Base-by-base conservation (phyloP, 2,329 filamentous ascomycete genomes). In the Ceratocystis cubensis region DNA sequence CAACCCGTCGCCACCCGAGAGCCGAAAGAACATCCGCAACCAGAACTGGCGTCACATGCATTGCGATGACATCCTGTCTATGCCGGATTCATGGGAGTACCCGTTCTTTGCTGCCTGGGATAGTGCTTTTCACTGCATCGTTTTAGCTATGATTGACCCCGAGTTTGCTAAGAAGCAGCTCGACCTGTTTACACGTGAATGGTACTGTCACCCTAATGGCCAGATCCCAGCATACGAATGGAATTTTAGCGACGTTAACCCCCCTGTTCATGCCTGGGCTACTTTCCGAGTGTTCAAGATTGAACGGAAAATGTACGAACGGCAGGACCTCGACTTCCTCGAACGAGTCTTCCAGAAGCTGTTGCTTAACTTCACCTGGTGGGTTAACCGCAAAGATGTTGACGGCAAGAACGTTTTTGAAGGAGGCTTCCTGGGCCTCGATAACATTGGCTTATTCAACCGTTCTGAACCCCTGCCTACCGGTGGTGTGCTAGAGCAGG, bases 21-120 rank as follows among this genome's bases (percentile, higher is more conserved):
- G 83, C 48, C 83, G 93, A 66, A 96, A 94, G 75, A 81, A 83
- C 2, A 83, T 97, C 66, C 86, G 93, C 69, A 97, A 97, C 73
- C 79, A 84, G 46, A 85, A 95, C 69, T 97, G 94, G 94, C 95
- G 89, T 73, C 93, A 97, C 75, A 86, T 97, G 82, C 84, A 96
- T 75, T 85, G 96, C 71, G 94, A 97, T 71, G 93, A 97, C 74
- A 91, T 97, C 69, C 76, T 97, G 44, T 96, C 93, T 0, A 96
- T 97, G 93, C 94, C 93, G 0, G 93, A 97, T 75, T 96, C 92
- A 0, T 97, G 93, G 93, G 93, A 97, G 73, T 97, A 97, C 72
- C 93, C 93, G 0, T 97, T 96, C 79, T 96, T 96, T 75, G 92
- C 92, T 22, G 93, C 93, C 3, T 97, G 93, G 93, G 93, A 97